These are phyloP conservation scores for Carallia pectinifolia DNA, from an alignment of 345 rosid species.

Conservation along the genomic window DNA sequence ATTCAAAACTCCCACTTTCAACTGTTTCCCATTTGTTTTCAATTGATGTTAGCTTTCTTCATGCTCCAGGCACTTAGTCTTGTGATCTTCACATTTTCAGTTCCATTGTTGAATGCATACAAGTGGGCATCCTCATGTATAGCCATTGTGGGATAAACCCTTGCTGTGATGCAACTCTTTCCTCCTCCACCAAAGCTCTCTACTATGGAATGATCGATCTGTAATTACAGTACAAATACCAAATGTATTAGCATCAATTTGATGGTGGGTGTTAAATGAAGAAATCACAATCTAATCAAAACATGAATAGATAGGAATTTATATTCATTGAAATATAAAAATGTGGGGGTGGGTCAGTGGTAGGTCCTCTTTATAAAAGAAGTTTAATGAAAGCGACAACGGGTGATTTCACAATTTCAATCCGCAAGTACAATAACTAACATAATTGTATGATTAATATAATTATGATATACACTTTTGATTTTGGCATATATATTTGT, in stretches of 20 bases:
- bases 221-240: not conserved
- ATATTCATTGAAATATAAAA: no score
- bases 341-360: no score
- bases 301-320: no score
- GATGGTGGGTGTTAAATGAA: not conserved
- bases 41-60: slow-evolving; percentile 44
- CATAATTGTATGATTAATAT: no score
- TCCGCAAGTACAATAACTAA: no score
- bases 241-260: not conserved
- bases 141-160: slow-evolving; percentile 64
- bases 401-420: no score
- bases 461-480: no score
- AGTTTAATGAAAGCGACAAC: no score
- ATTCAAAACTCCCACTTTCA: no score
- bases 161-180: slow-evolving; percentile 60
- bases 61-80: slow-evolving; percentile 62
- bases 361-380: no score
- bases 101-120: slow-evolving; percentile 56
- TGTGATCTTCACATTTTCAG: slow-evolving; percentile 31
- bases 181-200: slow-evolving; percentile 83
- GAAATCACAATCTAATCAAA: no score
- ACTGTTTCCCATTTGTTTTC: not conserved
- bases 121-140: slow-evolving; percentile 25
- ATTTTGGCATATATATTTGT: no score
- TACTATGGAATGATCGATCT: slow-evolving; percentile 76